These are phyloP conservation scores for Ustilago bromivora DNA, from an alignment of 1,284 basidiomycete genomes.

Conservation along the genomic window DNA sequence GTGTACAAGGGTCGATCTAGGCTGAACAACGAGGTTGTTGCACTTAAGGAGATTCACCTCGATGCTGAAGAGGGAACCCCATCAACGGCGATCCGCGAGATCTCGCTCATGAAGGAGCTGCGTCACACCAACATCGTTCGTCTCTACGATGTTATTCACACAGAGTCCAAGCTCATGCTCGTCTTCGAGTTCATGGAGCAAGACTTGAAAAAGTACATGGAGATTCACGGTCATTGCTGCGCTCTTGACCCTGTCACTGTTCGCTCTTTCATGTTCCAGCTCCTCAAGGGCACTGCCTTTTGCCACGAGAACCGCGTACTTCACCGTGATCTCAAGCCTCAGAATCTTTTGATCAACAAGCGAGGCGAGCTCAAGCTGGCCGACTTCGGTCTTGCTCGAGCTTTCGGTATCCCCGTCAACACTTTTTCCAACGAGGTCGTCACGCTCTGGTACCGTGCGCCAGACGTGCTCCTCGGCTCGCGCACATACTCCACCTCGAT, in stretches of 20 bases:
- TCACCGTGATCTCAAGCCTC: constrained; percentile 96
- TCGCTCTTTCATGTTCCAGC: constrained; percentile 95
- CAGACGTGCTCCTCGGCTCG: constrained; percentile 95
- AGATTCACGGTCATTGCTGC: constrained; percentile 93
- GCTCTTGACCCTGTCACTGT: constrained; percentile 94
- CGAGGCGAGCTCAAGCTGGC: constrained; percentile 98
- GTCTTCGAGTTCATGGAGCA: constrained; percentile 99
- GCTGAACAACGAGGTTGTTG: constrained; percentile 67
- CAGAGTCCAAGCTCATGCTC: constrained; percentile 91
- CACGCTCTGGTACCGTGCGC: constrained; percentile 98
- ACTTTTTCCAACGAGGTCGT: constrained; percentile 74
- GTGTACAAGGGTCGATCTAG: constrained; percentile 69
- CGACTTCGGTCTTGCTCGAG: constrained; percentile 87
- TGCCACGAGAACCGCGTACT: constrained; percentile 99
- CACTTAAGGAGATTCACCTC: constrained; percentile 90
- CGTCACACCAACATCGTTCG: constrained; percentile 95
- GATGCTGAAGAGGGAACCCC: constrained; percentile 95
- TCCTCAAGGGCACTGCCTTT: constrained; percentile 96
- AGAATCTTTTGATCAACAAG: constrained; percentile 96
- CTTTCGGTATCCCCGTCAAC: constrained; percentile 72
- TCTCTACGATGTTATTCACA: constrained; percentile 97
- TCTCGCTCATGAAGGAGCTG: constrained; percentile 95
- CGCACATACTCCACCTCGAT: constrained; percentile 98
- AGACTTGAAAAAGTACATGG: constrained; percentile 99
- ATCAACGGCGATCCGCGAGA: constrained; percentile 93